Evolutionary conservation across 2,329 filamentous ascomycete genomes (phyloP).

Genomic region (Colletotrichum australisinense): DNA sequence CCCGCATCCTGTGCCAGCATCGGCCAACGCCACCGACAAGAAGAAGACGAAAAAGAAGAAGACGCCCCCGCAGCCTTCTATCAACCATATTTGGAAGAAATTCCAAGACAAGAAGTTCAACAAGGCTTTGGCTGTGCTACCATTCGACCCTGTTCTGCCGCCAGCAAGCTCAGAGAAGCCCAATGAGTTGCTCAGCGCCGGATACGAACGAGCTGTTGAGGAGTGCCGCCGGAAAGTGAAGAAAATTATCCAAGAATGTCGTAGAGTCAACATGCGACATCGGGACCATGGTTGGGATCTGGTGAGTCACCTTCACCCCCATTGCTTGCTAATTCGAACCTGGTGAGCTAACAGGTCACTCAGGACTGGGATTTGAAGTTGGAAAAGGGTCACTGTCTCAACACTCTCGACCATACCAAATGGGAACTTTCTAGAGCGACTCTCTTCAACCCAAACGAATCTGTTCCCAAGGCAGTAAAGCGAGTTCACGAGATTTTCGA

Average conservation of each 20-base stretch:
- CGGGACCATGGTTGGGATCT: slow-evolving; percentile 72
- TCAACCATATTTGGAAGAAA: slow-evolving; percentile 74
- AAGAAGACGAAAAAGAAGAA: slow-evolving; percentile 70
- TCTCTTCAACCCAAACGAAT: slow-evolving; percentile 57
- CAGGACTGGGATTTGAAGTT: slow-evolving; percentile 77
- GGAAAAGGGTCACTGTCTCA: slow-evolving; percentile 66
- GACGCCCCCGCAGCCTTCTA: slow-evolving; percentile 73
- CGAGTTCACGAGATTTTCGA: slow-evolving; percentile 81
- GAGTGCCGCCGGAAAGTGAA: slow-evolving; percentile 72
- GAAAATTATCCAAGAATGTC: slow-evolving; percentile 74
- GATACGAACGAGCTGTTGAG: slow-evolving; percentile 72
- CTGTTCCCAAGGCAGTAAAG: slow-evolving; percentile 81
- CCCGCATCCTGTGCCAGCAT: slow-evolving; percentile 47
- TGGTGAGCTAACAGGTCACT: slow-evolving; percentile 4
- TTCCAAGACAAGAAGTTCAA: slow-evolving; percentile 70
- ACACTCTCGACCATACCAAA: slow-evolving; percentile 61
- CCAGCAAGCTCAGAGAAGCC: slow-evolving; percentile 62
- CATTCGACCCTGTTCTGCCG: slow-evolving; percentile 69
- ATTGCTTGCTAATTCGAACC: not conserved
- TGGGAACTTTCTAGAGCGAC: slow-evolving; percentile 63
- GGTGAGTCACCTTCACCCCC: slow-evolving; percentile 51
- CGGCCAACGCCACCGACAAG: slow-evolving; percentile 48
- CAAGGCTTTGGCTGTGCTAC: slow-evolving; percentile 73
- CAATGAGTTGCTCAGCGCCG: slow-evolving; percentile 70
- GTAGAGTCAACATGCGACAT: slow-evolving; percentile 83